These are phyloP conservation scores for Agaricus bisporus DNA, from an alignment of 768 basidiomycete genomes.

Conservation along the genomic window DNA sequence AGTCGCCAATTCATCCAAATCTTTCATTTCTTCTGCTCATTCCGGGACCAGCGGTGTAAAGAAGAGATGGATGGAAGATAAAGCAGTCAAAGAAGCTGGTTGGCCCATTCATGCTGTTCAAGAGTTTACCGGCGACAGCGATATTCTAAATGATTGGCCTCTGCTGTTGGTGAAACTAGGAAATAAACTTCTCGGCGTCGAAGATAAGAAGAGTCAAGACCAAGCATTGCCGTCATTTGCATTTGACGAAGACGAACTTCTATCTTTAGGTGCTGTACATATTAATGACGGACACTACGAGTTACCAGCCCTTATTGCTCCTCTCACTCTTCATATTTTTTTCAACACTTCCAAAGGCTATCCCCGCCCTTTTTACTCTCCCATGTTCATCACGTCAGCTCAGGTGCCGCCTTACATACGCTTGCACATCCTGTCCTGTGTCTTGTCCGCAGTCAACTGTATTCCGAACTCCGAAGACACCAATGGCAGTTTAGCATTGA, in stretches of 20 bases:
- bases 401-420: constrained; percentile 75
- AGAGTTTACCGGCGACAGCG: constrained; percentile 35
- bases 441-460: constrained; percentile 51
- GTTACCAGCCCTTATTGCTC: constrained; percentile 62
- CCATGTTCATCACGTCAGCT: constrained; percentile 70
- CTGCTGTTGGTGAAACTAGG: constrained; percentile 51
- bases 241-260: constrained; percentile 39
- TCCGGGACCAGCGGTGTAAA: constrained; percentile 58
- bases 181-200: constrained; percentile 42
- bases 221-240: constrained; percentile 19
- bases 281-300: constrained; percentile 40
- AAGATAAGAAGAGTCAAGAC: constrained; percentile 17
- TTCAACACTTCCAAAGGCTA: constrained; percentile 39
- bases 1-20: constrained; percentile 54
- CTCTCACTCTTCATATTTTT: constrained; percentile 62
- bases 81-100: constrained; percentile 77
- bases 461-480: constrained; percentile 47
- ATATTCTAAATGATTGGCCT: constrained; percentile 42
- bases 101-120: constrained; percentile 72
- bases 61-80: constrained; percentile 74
- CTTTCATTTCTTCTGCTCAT: constrained; percentile 64
- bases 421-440: constrained; percentile 66
- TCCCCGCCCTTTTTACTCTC: constrained; percentile 43
- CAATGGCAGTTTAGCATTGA: constrained; percentile 70
- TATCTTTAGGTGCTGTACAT: constrained; percentile 51